Conservation (phyloP, 768 basidiomycete species). For the Lentinula edodes region DNA sequence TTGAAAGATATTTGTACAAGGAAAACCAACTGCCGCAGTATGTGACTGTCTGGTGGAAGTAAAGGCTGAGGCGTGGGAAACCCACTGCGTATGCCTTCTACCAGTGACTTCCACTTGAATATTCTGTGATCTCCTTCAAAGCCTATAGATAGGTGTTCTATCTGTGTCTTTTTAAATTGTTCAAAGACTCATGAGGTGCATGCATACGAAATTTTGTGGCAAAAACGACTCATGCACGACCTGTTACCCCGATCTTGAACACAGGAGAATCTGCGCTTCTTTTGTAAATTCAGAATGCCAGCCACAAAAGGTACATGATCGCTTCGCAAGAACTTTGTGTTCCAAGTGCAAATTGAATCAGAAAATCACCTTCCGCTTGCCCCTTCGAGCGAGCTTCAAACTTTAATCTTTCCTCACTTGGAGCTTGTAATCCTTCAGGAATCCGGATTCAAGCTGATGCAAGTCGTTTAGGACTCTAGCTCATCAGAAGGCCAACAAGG, state of each 20-base stretch:
- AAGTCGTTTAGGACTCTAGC: background rate
- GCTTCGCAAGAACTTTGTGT: background rate
- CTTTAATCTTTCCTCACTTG: background rate
- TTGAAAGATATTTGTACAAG: background rate
- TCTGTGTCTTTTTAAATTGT: background rate
- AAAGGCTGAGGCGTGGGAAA: background rate
- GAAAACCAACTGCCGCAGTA: background rate
- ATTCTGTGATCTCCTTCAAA: background rate
- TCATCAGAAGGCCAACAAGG: background rate
- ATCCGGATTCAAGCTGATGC: background rate
- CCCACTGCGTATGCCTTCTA: background rate
- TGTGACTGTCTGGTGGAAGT: no score
- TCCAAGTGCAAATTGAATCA: background rate
- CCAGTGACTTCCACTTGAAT: background rate
- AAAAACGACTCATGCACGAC: background rate
- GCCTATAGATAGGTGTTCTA: background rate
- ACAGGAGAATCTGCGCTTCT: background rate
- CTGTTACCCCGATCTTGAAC: background rate
- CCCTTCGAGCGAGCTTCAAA: background rate
- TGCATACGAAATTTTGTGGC: background rate
- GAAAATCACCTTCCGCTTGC: background rate
- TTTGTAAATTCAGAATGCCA: background rate
- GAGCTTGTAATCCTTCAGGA: background rate
- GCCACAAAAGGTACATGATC: background rate
- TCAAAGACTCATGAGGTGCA: no score